These are phyloP conservation scores for Westerdykella ornata DNA, from an alignment of 2,329 filamentous ascomycete genomes.

Conservation along the genomic window DNA sequence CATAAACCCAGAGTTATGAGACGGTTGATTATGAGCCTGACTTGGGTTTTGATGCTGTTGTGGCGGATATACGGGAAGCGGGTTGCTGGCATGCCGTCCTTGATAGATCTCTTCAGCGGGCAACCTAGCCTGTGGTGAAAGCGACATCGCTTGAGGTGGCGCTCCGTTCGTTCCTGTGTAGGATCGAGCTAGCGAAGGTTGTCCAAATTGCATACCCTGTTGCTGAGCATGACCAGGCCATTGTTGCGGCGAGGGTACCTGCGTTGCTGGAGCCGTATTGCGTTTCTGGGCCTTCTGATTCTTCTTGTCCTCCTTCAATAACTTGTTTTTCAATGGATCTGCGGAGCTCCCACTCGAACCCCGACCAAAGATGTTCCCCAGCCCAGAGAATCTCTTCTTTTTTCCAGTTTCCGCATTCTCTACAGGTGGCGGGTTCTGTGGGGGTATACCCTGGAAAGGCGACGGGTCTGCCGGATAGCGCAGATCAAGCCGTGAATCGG, in stretches of 20 bases:
- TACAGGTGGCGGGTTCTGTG: conserved; percentile 13
- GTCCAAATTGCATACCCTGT: conserved; percentile 12
- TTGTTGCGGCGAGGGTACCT: conserved; percentile 8
- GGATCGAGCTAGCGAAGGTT: conserved; percentile 10
- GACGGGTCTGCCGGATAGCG: conserved; percentile 18
- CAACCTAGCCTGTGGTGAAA: conserved; percentile 9
- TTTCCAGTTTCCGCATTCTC: conserved; percentile 22
- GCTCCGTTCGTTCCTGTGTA: conserved; percentile 15
- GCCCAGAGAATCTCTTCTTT: conserved; percentile 43
- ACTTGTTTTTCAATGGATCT: conserved; percentile 24
- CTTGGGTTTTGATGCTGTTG: conserved; percentile 6
- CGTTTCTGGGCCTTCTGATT: conserved; percentile 26
- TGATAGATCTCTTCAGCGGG: neutral
- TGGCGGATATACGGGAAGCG: conserved; percentile 1
- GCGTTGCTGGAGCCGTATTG: conserved; percentile 12
- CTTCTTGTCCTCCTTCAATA: conserved; percentile 36
- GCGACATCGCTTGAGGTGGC: conserved; percentile 6
- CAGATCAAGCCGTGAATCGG: conserved; percentile 24
- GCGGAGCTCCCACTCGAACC: conserved; percentile 28
- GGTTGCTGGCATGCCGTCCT: too few species aligned
- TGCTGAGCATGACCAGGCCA: conserved; percentile 12
- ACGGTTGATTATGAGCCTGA: neutral
- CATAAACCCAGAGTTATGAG: conserved; percentile 9
- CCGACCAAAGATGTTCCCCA: conserved; percentile 41
- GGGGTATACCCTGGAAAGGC: conserved; percentile 19